Evolutionary conservation across 495 filamentous ascomycete species (phyloP), one percentile per base, ranked within the genome.

Genomic region (Choiromyces venosus): DNA sequence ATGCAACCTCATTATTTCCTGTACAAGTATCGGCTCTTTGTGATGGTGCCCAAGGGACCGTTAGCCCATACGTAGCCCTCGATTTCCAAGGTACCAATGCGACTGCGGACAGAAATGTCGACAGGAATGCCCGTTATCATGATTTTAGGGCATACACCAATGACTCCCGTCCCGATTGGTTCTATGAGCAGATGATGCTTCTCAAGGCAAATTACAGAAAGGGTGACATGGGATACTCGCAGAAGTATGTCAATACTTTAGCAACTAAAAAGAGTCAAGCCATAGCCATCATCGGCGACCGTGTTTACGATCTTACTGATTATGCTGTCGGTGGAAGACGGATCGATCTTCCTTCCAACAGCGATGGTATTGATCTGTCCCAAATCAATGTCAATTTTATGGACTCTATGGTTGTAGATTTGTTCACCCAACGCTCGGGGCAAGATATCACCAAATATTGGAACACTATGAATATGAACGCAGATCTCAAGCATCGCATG

Each of bases 1-100:
- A 98, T 78, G 92, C 93, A 66, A 94, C 93, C 25, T 85, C 86
- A 64, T 86, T 99, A 19, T 99, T 99, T 84, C 95, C 95, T 0
- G 86, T 99, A 18, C 95, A 99, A 81, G 95, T 98, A 21, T 96
- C 92, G 5, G 92, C 94, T 44, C 85, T 98, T 46, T 99, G 95
- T 83, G 87, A 91, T 65, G 95, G 95, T 44, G 86, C 86, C 38
- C 82, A 87, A 69, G 92, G 91, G 35, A 33, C 46, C 38, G 86
- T 94, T 37, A 87, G 92, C 77, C 86, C 87, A 35, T 86, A 87
- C 67, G 91, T 99, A 21, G 89, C 89, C 68, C 87, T 98, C 67
- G 91, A 93, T 81, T 98, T 93, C 82, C 88, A 87, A 75, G 85
- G 86, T 19, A 89, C 88, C 73, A 99, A 99, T 82, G 87, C 87